Conservation (phyloP, 164 flowering plant species). For the Hamamelis virginiana region DNA sequence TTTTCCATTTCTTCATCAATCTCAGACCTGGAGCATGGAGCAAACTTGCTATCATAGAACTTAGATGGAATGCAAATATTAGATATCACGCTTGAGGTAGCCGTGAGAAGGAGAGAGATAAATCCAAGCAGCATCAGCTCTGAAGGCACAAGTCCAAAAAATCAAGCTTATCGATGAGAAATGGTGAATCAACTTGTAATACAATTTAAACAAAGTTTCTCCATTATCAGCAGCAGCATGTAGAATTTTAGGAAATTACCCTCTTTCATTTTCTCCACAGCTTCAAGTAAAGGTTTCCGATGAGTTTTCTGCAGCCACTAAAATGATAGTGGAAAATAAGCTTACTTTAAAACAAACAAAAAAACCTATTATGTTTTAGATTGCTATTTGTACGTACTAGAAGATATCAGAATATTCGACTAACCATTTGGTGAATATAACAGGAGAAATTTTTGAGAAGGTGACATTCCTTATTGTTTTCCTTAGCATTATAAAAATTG, state of each 20-base stretch:
- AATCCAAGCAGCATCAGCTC: slow-evolving; percentile 99
- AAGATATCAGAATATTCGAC: too few relatives aligned
- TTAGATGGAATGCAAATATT: slow-evolving; percentile 86
- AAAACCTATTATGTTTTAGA: neutral
- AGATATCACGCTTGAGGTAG: slow-evolving; percentile 86
- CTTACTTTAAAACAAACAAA: neutral
- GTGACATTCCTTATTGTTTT: too few relatives aligned
- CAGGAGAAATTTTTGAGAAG: too few relatives aligned
- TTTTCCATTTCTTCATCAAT: slow-evolving; percentile 53
- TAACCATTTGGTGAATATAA: too few relatives aligned
- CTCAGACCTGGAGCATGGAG: slow-evolving; percentile 76
- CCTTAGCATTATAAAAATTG: too few relatives aligned
- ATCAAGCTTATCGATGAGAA: slow-evolving; percentile 9
- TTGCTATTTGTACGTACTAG: too few relatives aligned
- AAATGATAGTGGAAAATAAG: slow-evolving; percentile 13
- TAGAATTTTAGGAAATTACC: slow-evolving; percentile 36
- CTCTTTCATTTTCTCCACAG: slow-evolving; percentile 99
- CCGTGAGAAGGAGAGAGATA: slow-evolving; percentile 91
- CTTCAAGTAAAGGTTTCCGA: slow-evolving; percentile 83
- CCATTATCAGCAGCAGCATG: neutral
- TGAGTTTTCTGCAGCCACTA: slow-evolving; percentile 93
- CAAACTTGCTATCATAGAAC: slow-evolving; percentile 66
- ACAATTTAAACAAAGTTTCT: neutral
- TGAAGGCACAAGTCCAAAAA: slow-evolving; percentile 33
- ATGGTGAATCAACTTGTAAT: neutral